Conservation (phyloP, 1,284 basidiomycete species). For the Rhodotorula sp. region DNA sequence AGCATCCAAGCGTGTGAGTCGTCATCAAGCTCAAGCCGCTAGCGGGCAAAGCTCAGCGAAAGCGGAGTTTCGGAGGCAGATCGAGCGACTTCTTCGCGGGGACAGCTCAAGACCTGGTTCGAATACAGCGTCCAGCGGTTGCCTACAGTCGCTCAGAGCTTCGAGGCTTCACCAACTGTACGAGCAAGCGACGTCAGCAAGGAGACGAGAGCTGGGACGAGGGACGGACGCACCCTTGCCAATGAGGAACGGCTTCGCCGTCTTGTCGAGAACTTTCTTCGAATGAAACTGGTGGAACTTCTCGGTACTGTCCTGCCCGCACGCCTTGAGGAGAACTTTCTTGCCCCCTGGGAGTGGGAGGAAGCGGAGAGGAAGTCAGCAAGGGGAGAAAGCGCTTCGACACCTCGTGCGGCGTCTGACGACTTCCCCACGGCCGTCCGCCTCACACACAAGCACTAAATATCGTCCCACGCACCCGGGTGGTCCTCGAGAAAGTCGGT, state of each 20-base stretch:
- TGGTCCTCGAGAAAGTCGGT: conserved; percentile 54
- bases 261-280: conserved; percentile 37
- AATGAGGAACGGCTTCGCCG: conserved; percentile 28
- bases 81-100: no score
- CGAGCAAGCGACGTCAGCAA: no score
- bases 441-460: background rate
- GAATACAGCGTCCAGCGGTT: no score
- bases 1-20: no score
- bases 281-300: conserved; percentile 41
- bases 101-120: no score
- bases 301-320: conserved; percentile 35
- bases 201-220: background rate
- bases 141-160: no score
- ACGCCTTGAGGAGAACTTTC: conserved; percentile 37
- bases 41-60: no score
- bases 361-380: background rate
- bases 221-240: conserved; percentile 14
- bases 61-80: no score
- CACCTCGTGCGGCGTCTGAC: background rate
- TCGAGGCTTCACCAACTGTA: no score
- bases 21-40: no score
- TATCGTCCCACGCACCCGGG: conserved; percentile 1
- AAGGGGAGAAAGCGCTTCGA: background rate
- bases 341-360: conserved; percentile 21
- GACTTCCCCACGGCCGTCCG: no score